Evolutionary conservation across 768 basidiomycete genomes (phyloP).

Genomic region (Candolleomyces efflorescens): DNA sequence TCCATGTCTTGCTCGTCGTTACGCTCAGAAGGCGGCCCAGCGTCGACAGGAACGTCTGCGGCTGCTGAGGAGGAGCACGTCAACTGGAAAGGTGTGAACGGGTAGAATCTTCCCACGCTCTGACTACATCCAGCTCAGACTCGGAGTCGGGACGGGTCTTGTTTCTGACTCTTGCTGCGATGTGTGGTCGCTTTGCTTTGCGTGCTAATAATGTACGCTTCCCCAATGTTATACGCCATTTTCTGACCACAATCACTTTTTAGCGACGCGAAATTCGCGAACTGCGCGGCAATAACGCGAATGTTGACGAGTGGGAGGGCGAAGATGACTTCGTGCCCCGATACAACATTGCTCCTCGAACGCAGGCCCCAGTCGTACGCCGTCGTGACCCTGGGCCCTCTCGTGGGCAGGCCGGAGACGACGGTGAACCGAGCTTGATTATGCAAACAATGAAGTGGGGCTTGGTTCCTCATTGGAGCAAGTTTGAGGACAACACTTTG

Average conservation of each 20-base stretch:
- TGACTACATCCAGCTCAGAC: not conserved
- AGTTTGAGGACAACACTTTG: constrained; percentile 62
- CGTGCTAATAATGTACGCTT: constrained; percentile 33
- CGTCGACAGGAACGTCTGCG: no score
- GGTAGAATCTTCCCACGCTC: constrained; percentile 17
- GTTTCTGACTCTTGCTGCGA: constrained; percentile 16
- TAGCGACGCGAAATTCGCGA: constrained; percentile 42
- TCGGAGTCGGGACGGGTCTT: not conserved
- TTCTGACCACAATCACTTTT: not conserved
- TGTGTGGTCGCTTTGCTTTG: constrained; percentile 67
- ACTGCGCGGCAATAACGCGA: constrained; percentile 36
- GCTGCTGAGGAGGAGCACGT: constrained; percentile 15
- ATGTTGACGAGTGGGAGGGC: constrained; percentile 55
- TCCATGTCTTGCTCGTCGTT: constrained; percentile 36
- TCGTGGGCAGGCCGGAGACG: not conserved
- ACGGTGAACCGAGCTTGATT: constrained; percentile 31
- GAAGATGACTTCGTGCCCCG: constrained; percentile 56
- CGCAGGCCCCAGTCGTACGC: constrained; percentile 72
- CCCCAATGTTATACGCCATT: not conserved
- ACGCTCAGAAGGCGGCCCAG: no score
- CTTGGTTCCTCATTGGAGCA: constrained; percentile 79
- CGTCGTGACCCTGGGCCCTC: constrained; percentile 20
- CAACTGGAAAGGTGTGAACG: constrained; percentile 8
- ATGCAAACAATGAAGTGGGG: constrained; percentile 92
- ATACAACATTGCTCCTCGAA: constrained; percentile 83